Base-by-base conservation (phyloP, 139 green algal genomes). In the Chlamydomonas incerta region DNA sequence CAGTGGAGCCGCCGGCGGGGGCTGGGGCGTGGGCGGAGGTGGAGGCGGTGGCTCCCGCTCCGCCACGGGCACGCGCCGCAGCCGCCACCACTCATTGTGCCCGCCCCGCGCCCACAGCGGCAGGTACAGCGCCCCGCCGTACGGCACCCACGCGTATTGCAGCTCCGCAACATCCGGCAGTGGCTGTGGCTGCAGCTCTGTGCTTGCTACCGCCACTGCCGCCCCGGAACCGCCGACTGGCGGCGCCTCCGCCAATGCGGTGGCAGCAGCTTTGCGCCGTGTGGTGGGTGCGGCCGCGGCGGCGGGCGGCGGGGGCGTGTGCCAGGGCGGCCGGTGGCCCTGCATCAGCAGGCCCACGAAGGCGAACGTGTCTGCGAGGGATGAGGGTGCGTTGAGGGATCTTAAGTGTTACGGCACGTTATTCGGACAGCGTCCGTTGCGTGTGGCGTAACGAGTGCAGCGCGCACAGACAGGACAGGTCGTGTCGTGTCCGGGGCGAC, bases 41-140 rank as follows among this genome's bases (percentile, higher is more conserved):
- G 31, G 31, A 34, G 33, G 74, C 21, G 57, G 57, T 17, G 57
- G 20, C 31, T 6, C 3, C 23, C 24, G 60, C 37, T 41, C 10
- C 60, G 41, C 8, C 29, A 34, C 41, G 28, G n/a, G 77, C 8
- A 74, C 63, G 1, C 79, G 63, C 0, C 79, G n/a, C 47, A 85
- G 66, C 3, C 79, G 79, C 79, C 79, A 85, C 79, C 79, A 85
- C 66, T 85, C 65, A 47, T 66, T 75, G 66, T 76, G 65, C 8
- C 66, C 79, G 31, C 66, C 66, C 4, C 21, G 21, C 9, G 68
- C 10, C 79, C 79, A 85, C n/a, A 85, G 66, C 47, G 79, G 79
- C 66, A 85, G 79, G 66, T 85, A 85, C 21, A 75, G 66, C 0
- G 66, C 66, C 1, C 29, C 55, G 3, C 65, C 31, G 79, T 60